A percentile compares a stretch with the other conserved stretches of the same genome.
Evolutionary conservation across 2,329 filamentous ascomycete genomes (phyloP).

Genomic region (Paecilomyces niveus): DNA sequence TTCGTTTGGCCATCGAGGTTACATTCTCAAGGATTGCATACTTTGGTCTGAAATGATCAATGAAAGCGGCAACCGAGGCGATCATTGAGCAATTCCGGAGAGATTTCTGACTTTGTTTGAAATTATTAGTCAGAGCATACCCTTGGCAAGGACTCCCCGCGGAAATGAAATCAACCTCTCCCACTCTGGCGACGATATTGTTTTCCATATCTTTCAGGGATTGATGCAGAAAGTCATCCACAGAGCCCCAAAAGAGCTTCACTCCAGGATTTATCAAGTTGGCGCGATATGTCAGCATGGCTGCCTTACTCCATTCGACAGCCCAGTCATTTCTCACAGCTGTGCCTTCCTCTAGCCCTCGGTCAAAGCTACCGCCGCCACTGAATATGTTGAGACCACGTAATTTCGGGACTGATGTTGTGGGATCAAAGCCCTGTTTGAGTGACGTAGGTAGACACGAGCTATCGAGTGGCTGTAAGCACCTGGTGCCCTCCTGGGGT

Average conservation of each 20-base stretch:
- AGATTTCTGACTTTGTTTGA: constrained; percentile 50
- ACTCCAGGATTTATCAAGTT: constrained; percentile 47
- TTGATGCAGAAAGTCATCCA: constrained; percentile 58
- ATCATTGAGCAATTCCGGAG: constrained; percentile 69
- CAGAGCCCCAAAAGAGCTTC: constrained; percentile 60
- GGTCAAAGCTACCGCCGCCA: constrained; percentile 69
- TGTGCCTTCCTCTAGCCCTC: constrained; percentile 66
- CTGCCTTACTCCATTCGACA: constrained; percentile 58
- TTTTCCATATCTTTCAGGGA: constrained; percentile 47
- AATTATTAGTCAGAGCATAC: constrained; percentile 58
- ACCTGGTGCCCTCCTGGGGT: background rate
- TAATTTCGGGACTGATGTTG: constrained; percentile 33
- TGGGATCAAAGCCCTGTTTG: constrained; percentile 51
- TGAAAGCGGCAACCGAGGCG: constrained; percentile 65
- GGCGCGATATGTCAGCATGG: constrained; percentile 67
- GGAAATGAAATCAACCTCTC: constrained; percentile 61
- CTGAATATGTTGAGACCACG: constrained; percentile 67
- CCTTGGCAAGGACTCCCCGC: constrained; percentile 74
- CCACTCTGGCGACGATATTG: constrained; percentile 48
- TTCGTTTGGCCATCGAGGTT: constrained; percentile 51
- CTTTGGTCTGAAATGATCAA: constrained; percentile 68
- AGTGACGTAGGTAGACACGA: constrained; percentile 20
- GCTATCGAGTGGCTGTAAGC: background rate
- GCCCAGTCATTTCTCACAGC: constrained; percentile 59
- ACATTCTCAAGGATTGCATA: constrained; percentile 78